Conservation (phyloP, 1,139 yeast genomes). For the Sugiyamaella paludigena region DNA sequence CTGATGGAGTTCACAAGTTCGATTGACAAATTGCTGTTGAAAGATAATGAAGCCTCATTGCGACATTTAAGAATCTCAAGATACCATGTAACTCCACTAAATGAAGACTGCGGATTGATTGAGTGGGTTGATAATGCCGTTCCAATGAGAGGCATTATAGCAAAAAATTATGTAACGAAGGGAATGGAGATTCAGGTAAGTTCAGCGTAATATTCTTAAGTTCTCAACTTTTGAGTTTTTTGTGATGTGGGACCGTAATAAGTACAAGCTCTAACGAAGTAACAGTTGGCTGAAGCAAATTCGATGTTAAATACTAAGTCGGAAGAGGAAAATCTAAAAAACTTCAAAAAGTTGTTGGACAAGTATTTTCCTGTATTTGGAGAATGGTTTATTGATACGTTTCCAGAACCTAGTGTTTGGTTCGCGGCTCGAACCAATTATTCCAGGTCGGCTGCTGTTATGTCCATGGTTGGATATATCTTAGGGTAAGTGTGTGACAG, state of each 20-base stretch:
- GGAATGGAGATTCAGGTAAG: slow-evolving; percentile 38
- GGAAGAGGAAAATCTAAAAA: slow-evolving; percentile 13
- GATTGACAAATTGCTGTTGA: slow-evolving; percentile 67
- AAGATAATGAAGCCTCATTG: slow-evolving; percentile 69
- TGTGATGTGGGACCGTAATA: slow-evolving; percentile 1
- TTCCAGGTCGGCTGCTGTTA: slow-evolving; percentile 83
- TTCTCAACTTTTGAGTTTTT: too few species aligned
- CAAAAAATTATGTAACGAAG: slow-evolving; percentile 41
- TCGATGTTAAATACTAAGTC: slow-evolving; percentile 14
- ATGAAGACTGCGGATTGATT: slow-evolving; percentile 84
- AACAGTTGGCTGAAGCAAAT: slow-evolving; percentile 16
- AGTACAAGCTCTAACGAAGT: too few species aligned
- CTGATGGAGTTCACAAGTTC: slow-evolving; percentile 89
- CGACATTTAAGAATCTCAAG: slow-evolving; percentile 70
- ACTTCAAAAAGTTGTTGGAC: slow-evolving; percentile 28
- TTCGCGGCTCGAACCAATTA: slow-evolving; percentile 71
- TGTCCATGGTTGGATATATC: slow-evolving; percentile 96
- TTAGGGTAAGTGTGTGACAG: slow-evolving; percentile 31
- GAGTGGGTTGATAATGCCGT: slow-evolving; percentile 89
- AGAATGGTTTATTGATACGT: slow-evolving; percentile 83
- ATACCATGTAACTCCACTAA: slow-evolving; percentile 85
- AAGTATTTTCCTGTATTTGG: slow-evolving; percentile 71
- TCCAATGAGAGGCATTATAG: slow-evolving; percentile 70
- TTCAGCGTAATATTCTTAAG: too few species aligned
- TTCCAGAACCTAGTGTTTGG: slow-evolving; percentile 91